Conservation (phyloP, 768 basidiomycete genomes). For the Cyclocybe aegerita region DNA sequence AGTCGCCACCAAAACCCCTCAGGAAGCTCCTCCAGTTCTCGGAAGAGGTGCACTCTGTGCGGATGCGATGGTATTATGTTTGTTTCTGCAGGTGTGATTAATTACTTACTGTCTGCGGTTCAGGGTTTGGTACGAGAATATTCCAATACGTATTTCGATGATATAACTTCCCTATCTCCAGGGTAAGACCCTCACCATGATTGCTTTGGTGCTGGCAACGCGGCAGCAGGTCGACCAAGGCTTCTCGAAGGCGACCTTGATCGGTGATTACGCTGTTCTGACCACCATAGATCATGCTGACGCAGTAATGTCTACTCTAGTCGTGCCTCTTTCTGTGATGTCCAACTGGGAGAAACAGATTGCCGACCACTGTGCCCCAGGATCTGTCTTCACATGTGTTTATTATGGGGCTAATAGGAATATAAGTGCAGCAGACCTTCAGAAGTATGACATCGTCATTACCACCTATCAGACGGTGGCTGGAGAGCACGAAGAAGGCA, state of each 20-base stretch:
- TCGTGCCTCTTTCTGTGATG: constrained; percentile 79
- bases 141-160: not conserved
- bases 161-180: constrained; percentile 22
- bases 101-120: constrained; percentile 1
- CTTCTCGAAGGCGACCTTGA: constrained; percentile 71
- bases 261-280: constrained; percentile 48
- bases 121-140: constrained; percentile 41
- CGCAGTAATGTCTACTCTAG: constrained; percentile 32
- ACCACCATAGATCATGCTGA: not conserved
- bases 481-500: constrained; percentile 46
- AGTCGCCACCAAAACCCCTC: constrained; percentile 85
- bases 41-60: constrained; percentile 87
- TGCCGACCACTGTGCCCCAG: constrained; percentile 62
- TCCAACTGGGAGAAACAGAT: constrained; percentile 91
- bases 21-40: constrained; percentile 58
- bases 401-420: constrained; percentile 76
- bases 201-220: constrained; percentile 79
- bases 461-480: constrained; percentile 80
- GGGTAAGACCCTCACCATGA: constrained; percentile 92
- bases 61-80: constrained; percentile 74
- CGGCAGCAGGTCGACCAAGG: constrained; percentile 57
- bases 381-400: constrained; percentile 50
- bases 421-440: constrained; percentile 57
- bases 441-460: constrained; percentile 73
- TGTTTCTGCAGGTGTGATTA: not conserved